Evolutionary conservation across 176 grass and related monocot genomes (phyloP), one percentile per base, ranked within the genome.

Genomic region (Calamus simplicifolius): DNA sequence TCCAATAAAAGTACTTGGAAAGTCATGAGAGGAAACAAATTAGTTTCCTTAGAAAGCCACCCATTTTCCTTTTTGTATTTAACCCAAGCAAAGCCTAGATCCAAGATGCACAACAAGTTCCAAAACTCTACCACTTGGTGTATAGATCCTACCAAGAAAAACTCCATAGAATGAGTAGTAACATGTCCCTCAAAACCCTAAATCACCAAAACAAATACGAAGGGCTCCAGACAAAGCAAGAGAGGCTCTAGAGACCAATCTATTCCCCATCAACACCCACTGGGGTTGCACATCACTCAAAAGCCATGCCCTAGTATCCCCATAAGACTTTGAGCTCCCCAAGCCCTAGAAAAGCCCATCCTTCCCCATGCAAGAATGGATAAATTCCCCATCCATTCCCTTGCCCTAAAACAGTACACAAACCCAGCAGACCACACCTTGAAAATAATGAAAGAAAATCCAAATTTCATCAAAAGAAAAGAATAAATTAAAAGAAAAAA

Each of bases 401-500:
- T 43, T 13, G 2, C 35, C 35, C 35, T 35, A 35, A 3, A 43
- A 43, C 35, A 43, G 35, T 43, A 12, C 35, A 43, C 35, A 43
- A 12, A 43, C 35, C 31, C 31, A 35, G 4, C 1, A 35, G 31
- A 8, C 31, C 35, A 12, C 35, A 43, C 31, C 31, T 35, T 35
- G 31, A 35, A 35, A 43, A 43, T 43, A 43, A 43, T 43, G 35
- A 43, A 43, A 69, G 73, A 69, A 62, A 58, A 69, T 62, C 61
- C 74, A 21, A 49, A 49, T 38, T 23, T 64, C 62, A 77, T 77
- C 74, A 77, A 77, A 77, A 68, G 64, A 62, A 77, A 77, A 56
- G 27, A 77, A 77, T 49, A 62, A 25, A 29, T 49, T 48, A 57
- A 50, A 64, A 57, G 35, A 38, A 49, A 73, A 51, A 19, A 60